Evolutionary conservation across 306 rosid genomes (phyloP).

Genomic region (Luffa aegyptiaca): DNA sequence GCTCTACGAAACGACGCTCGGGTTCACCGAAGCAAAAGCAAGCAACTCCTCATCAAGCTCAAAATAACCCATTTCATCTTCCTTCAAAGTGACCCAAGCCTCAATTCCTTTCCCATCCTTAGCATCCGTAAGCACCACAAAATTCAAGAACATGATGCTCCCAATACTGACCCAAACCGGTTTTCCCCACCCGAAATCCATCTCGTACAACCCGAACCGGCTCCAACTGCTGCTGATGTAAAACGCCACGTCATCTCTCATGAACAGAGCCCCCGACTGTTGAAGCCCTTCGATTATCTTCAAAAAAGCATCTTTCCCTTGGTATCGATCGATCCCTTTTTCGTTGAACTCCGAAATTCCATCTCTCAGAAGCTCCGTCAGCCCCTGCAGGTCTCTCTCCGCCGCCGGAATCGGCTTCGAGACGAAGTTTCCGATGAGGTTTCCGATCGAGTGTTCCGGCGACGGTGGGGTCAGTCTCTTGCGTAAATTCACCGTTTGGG

Average conservation of each 20-base stretch:
- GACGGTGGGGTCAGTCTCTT: slow-evolving; percentile 12
- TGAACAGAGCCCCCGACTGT: neutral
- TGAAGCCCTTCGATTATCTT: neutral
- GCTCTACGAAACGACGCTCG: neutral
- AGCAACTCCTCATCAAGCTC: slow-evolving; percentile 15
- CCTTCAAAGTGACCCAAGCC: slow-evolving; percentile 11
- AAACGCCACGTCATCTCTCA: neutral
- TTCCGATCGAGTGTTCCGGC: slow-evolving; percentile 25
- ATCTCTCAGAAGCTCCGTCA: neutral
- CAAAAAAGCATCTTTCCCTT: neutral
- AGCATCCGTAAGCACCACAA: slow-evolving; percentile 10
- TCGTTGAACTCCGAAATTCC: neutral
- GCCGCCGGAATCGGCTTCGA: neutral
- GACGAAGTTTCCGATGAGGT: slow-evolving; percentile 20
- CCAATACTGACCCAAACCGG: slow-evolving; percentile 22
- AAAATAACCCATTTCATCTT: slow-evolving; percentile 13
- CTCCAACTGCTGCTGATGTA: slow-evolving; percentile 9
- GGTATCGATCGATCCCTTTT: neutral
- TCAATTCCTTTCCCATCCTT: slow-evolving; percentile 23
- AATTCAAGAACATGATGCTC: neutral
- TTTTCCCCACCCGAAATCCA: slow-evolving; percentile 25
- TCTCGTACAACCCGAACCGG: slow-evolving; percentile 16
- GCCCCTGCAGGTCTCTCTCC: neutral
- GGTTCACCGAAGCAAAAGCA: slow-evolving; percentile 10
- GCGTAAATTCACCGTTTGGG: slow-evolving; percentile 26